Percentiles rank a stretch among this genome's conserved stretches.
phyloP scores from a whole-genome alignment of 75 land plant species.

The Azolla pinnata region DNA sequence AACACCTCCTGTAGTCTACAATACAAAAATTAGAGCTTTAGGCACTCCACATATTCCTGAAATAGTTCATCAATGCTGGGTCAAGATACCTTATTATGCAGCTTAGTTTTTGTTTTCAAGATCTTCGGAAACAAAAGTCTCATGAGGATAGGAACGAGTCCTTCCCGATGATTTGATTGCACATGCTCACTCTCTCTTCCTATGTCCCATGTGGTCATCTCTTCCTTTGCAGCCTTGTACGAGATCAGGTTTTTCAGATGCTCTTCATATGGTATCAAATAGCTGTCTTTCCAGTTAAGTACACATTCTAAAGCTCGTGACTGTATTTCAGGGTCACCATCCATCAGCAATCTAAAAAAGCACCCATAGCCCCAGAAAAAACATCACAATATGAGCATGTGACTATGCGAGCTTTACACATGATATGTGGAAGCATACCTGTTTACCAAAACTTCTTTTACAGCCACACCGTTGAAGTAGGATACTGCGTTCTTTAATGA shows the following conservation, averaged over 20 bases:
- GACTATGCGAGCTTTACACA: conserved; percentile 2
- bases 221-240: conserved; percentile 55
- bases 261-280: conserved; percentile 52
- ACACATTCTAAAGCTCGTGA: conserved; percentile 67
- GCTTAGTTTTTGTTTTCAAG: conserved; percentile 47
- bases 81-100: conserved; percentile 62
- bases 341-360: conserved; percentile 68
- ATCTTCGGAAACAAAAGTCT: conserved; percentile 70
- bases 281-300: conserved; percentile 71
- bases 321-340: conserved; percentile 77
- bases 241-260: conserved; percentile 63
- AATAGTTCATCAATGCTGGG: too few relatives aligned
- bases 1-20: conserved; percentile 52
- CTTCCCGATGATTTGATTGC: conserved; percentile 44
- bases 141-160: conserved; percentile 53
- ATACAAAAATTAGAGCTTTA: conserved; percentile 8
- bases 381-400: not conserved
- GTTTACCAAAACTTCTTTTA: conserved; percentile 55
- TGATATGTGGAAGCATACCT: conserved; percentile 37
- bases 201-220: conserved; percentile 75
- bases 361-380: not conserved
- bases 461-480: conserved; percentile 37
- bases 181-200: conserved; percentile 48
- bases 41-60: too few relatives aligned
- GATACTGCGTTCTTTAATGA: conserved; percentile 43